Conservation (phyloP, 2,329 filamentous ascomycete genomes). For the Cordyceps cateniannulata region DNA sequence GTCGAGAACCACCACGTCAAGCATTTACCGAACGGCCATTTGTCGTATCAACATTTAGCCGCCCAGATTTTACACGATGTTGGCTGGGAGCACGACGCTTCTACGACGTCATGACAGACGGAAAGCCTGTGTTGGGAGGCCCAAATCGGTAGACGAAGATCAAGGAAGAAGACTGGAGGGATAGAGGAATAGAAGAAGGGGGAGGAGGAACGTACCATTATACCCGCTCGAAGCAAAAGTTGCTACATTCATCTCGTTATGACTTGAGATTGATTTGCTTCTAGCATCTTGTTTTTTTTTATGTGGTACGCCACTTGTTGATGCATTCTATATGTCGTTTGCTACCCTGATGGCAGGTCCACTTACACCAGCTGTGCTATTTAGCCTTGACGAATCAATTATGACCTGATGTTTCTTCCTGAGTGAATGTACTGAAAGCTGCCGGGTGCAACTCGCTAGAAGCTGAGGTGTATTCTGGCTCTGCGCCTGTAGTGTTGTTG, state of each 20-base stretch:
- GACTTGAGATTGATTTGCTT: slow-evolving; percentile 10
- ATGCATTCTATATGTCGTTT: neutral
- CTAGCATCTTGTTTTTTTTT: neutral
- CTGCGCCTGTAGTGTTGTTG: too few species aligned
- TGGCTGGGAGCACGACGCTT: slow-evolving; percentile 60
- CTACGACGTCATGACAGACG: neutral
- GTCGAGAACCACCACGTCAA: slow-evolving; percentile 65
- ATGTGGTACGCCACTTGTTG: neutral
- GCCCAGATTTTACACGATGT: slow-evolving; percentile 61
- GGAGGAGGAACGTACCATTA: neutral
- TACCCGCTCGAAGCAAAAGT: slow-evolving; percentile 11
- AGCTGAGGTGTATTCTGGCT: too few species aligned
- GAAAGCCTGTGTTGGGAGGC: neutral
- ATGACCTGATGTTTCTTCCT: neutral
- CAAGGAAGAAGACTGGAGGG: neutral
- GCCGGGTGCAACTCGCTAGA: too few species aligned
- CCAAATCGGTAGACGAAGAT: neutral
- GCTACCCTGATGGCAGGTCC: neutral
- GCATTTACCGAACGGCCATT: slow-evolving; percentile 59
- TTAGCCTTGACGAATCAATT: neutral
- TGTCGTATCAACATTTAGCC: slow-evolving; percentile 62
- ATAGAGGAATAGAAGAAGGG: neutral
- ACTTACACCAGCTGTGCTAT: neutral
- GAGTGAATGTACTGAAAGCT: too few species aligned
- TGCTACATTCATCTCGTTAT: slow-evolving; percentile 9